These are phyloP conservation scores for Penicillium salamii DNA, from an alignment of 495 filamentous ascomycete species.

Conservation along the genomic window DNA sequence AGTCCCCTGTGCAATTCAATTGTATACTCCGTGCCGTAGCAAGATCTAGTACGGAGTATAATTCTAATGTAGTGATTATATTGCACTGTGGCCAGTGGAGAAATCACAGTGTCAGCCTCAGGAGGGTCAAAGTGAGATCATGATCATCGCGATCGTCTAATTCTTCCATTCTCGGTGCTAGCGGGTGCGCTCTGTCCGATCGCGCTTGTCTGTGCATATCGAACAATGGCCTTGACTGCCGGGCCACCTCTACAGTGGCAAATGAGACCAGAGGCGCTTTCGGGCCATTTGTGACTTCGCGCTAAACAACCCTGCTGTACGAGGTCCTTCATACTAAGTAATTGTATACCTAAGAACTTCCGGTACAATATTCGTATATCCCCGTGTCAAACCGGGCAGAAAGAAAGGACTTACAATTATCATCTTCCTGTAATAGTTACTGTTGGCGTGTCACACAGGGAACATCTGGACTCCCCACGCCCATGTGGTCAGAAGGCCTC, in stretches of 20 bases:
- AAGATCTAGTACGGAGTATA: not conserved
- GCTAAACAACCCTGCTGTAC: too few relatives aligned
- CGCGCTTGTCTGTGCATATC: conserved; percentile 4
- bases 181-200: conserved; percentile 1
- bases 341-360: too few relatives aligned
- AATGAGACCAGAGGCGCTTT: not conserved
- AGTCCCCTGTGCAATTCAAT: too few relatives aligned
- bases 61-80: not conserved
- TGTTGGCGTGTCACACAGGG: conserved; percentile 3
- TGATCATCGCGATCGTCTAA: conserved; percentile 26
- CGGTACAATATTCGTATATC: not conserved
- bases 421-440: not conserved
- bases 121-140: conserved; percentile 12
- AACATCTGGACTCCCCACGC: not conserved
- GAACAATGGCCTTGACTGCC: not conserved
- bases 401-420: too few relatives aligned
- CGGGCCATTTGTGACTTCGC: not conserved
- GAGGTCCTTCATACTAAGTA: too few relatives aligned
- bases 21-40: too few relatives aligned
- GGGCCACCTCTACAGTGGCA: not conserved
- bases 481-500: conserved; percentile 6
- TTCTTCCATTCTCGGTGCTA: conserved; percentile 18
- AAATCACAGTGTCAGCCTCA: not conserved
- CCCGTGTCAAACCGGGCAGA: too few relatives aligned
- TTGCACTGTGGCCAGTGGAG: not conserved